Conservation (phyloP, 345 rosid species). For the Rhizophora mangle region DNA sequence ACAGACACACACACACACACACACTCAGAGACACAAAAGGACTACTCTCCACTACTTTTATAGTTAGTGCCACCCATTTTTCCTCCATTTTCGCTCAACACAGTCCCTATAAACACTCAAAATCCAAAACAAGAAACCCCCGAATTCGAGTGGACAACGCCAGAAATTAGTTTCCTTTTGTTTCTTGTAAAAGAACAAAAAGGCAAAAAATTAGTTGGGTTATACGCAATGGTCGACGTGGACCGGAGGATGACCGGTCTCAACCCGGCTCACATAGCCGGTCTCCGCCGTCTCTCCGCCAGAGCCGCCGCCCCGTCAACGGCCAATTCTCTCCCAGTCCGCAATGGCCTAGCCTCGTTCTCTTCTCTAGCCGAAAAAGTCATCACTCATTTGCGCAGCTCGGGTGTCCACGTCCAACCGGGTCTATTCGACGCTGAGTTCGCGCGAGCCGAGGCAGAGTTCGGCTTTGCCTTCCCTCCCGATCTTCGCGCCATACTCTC, state of each 20-base stretch:
- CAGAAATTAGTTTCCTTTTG: no score
- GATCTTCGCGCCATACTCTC: constrained; percentile 85
- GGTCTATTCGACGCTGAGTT: constrained; percentile 85
- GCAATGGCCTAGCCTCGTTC: constrained; percentile 70
- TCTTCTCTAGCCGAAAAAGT: constrained; percentile 73
- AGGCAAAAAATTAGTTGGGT: no score
- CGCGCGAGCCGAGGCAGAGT: constrained; percentile 85
- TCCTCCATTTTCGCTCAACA: constrained; percentile 18
- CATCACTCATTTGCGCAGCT: constrained; percentile 57
- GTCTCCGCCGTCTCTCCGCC: constrained; percentile 91
- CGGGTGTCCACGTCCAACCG: constrained; percentile 71
- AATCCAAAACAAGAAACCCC: not conserved
- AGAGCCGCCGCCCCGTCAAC: constrained; percentile 76
- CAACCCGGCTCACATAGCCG: constrained; percentile 84
- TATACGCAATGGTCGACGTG: constrained; percentile 77
- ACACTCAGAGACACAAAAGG: not conserved
- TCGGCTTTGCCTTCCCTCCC: constrained; percentile 88
- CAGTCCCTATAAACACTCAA: no score
- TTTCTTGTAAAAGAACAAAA: no score
- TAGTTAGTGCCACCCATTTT: not conserved
- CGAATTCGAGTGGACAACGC: no score
- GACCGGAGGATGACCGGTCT: constrained; percentile 94
- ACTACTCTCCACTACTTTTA: not conserved
- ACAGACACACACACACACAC: constrained; percentile 4
- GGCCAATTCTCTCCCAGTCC: constrained; percentile 38